Evolutionary conservation across 805 yeast species (phyloP), one percentile per base, ranked within the genome.

Genomic region (Ogataea haglerorum): DNA sequence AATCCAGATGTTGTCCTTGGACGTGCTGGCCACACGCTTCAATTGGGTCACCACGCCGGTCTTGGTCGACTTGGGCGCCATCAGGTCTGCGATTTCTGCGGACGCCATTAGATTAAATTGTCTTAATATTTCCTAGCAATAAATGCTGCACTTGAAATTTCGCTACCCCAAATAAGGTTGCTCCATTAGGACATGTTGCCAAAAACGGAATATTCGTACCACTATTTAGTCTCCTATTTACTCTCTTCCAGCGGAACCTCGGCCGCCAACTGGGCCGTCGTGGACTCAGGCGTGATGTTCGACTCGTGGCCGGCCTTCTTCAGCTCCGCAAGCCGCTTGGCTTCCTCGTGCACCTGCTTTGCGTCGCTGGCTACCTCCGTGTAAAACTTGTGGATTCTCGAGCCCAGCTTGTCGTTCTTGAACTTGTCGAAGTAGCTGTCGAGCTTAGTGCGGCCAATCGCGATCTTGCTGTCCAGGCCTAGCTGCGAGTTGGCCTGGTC

Each of bases 301-400:
- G 48, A 32, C 16, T 50, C 36, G n/a, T 41, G 40, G 15, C 48
- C 40, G 10, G 51, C 50, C 53, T 69, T 70, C 61, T 81, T 76
- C 55, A 82, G 54, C 26, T 75, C 82, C 15, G 84, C 84, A 56
- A 85, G 69, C 53, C 91, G 70, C 49, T 70, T 70, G 16, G 95
- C 95, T 63, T 85, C 91, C 40, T 69, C 72, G 60, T 85, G 90
- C 35, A 85, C 85, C 41, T 78, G 80, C 38, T 65, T 64, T 1
- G 74, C 83, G 49, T 80, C 84, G 43, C 67, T 68, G 13, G 74
- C 74, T 28, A 78, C 70, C 19, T 58, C 71, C 23, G 73, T 63
- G 62, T 85, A 85, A 60, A 80, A 82, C 9, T 66, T 64, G 52
- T 79, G 82, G 34, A 85, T 65, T 59, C 70, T 80, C 17, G 75